Conservation (phyloP, 495 filamentous ascomycete genomes). For the Penicillium steckii region DNA sequence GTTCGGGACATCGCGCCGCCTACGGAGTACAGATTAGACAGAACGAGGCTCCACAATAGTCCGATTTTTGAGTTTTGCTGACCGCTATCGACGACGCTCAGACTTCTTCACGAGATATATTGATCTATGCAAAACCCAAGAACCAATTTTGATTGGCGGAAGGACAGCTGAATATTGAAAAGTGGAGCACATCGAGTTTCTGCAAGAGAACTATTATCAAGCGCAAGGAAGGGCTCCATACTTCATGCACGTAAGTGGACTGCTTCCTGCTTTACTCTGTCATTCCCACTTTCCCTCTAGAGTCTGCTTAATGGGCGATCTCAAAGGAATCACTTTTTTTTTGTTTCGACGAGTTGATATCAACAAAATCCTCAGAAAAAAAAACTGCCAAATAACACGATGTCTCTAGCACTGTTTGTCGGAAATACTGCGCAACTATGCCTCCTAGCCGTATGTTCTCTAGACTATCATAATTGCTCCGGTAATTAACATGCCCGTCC, state of each 20-base stretch:
- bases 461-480: not conserved
- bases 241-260: not conserved
- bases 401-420: not conserved
- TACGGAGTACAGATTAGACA: not conserved
- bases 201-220: not conserved
- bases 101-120: not conserved
- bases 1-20: not conserved
- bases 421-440: not conserved
- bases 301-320: not conserved
- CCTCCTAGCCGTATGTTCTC: not conserved
- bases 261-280: not conserved
- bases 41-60: not conserved
- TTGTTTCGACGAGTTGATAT: not conserved
- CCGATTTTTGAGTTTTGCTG: not conserved
- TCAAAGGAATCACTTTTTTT: not conserved
- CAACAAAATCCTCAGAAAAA: not conserved
- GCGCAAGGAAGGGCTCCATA: not conserved
- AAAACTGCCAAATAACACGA: not conserved
- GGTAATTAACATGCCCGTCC: not conserved
- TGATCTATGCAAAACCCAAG: not conserved
- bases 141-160: not conserved
- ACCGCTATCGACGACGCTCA: not conserved
- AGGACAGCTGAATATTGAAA: not conserved
- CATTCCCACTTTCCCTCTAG: not conserved
- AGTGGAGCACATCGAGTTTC: not conserved